Percentiles rank a stretch among this genome's conserved stretches.
These are phyloP conservation scores for Ceratorhiza oryzae-sativae DNA, from an alignment of 1,284 basidiomycete species.

Conservation along the genomic window DNA sequence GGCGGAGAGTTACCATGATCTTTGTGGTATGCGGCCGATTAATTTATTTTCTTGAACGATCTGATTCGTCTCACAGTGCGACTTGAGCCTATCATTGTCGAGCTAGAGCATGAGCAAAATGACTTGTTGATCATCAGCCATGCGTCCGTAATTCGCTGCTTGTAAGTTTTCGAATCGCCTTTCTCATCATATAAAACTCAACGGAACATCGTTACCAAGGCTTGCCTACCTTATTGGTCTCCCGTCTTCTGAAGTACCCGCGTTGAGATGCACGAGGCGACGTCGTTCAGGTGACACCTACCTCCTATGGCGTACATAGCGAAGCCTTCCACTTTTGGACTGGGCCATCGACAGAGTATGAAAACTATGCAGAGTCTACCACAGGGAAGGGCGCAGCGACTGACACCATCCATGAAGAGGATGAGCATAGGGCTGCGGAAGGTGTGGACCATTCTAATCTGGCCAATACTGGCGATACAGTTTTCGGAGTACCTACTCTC, in stretches of 20 bases:
- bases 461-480: constrained; percentile 17
- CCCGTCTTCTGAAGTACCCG: constrained; percentile 95
- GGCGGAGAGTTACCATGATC: constrained; percentile 93
- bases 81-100: constrained; percentile 83
- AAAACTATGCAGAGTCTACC: constrained; percentile 85
- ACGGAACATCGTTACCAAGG: constrained; percentile 34
- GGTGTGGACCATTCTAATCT: not conserved
- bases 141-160: constrained; percentile 96
- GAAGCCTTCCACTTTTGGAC: constrained; percentile 94
- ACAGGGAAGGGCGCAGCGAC: constrained; percentile 45
- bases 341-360: constrained; percentile 71
- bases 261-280: constrained; percentile 96
- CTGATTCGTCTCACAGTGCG: constrained; percentile 58
- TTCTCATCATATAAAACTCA: constrained; percentile 51
- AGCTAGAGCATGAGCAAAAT: constrained; percentile 80
- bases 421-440: not conserved
- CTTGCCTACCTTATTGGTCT: constrained; percentile 91
- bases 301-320: constrained; percentile 87
- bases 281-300: constrained; percentile 86
- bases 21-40: constrained; percentile 62
- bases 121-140: constrained; percentile 83
- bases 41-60: not conserved
- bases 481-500: constrained; percentile 4
- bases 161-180: constrained; percentile 50
- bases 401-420: not conserved